Base-by-base conservation (phyloP, 441 rosid species). In the Gossypium davidsonii region DNA sequence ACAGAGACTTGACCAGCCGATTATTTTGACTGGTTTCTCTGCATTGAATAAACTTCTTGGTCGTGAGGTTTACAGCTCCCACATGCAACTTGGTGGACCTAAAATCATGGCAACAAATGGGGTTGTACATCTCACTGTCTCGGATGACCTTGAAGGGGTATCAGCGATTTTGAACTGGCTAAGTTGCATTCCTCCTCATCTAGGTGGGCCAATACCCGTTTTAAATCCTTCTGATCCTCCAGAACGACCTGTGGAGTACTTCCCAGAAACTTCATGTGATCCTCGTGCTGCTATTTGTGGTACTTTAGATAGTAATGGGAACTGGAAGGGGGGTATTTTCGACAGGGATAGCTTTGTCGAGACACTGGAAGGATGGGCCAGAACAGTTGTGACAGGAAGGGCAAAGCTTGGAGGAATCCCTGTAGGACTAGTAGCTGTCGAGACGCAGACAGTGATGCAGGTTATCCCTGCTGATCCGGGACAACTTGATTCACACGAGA, bases 41-140 rank as follows among this genome's bases (percentile, higher is more conserved):
- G 97, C 99, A 15, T 79, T 96, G 75, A 96, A 96, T 86, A 96
- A 96, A 82, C 93, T 96, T 73, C 99, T 96, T 57, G 99, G 99
- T 57, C 94, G 99, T 44, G 99, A 96, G 82, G 99, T 96, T 25
- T 96, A 96, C 82, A 96, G 99, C 84, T 96, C 98, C 75, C 99
- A 96, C 84, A 96, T 96, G 99, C 99, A 96, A 84, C 99, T 96
- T 66, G 99, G 99, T 74, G 99, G 99, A 34, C 99, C 99, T 1
- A 96, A 96, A 85, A 91, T 96, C 75, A 96, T 96, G 99, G 98
- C 95, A 52, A 96, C 98, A 58, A 96, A 96, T 77, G 99, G 99
- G 69, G 99, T 96, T 44, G 98, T 93, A 71, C 99, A 96, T 88
- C 97, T 88, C 74, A 90, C 98, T 2, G 98, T 96, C 73, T 86